phyloP scores from a whole-genome alignment of 2,329 filamentous ascomycete genomes.

The Diplocarpon rosae region DNA sequence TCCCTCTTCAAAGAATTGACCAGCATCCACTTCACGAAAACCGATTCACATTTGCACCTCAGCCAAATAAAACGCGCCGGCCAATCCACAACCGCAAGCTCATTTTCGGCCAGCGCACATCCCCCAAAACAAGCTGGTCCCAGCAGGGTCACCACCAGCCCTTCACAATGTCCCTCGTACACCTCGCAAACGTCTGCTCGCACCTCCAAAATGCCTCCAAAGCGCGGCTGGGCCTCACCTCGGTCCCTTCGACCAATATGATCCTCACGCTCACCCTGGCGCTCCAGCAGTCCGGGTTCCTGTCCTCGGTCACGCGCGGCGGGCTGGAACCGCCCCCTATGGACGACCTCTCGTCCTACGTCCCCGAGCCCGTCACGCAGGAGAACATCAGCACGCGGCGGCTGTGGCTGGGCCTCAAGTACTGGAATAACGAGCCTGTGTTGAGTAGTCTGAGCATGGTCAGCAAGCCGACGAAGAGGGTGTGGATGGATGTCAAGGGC shows the following conservation, averaged over 20 bases:
- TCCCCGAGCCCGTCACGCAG: slow-evolving; percentile 41
- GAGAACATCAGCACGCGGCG: slow-evolving; percentile 50
- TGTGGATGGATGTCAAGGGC: slow-evolving; percentile 48
- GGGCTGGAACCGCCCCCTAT: slow-evolving; percentile 44
- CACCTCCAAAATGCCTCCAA: slow-evolving; percentile 65
- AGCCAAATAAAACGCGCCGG: too few relatives aligned
- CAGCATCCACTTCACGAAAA: too few relatives aligned
- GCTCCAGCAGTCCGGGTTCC: slow-evolving; percentile 58
- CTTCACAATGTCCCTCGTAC: slow-evolving; percentile 54
- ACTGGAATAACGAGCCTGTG: slow-evolving; percentile 61
- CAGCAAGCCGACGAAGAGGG: slow-evolving; percentile 56
- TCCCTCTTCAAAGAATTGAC: too few relatives aligned
- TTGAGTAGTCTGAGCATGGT: slow-evolving; percentile 51
- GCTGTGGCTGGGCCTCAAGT: slow-evolving; percentile 64
- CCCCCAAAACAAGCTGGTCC: not conserved
- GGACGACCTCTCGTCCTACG: slow-evolving; percentile 35
- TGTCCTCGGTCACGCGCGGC: slow-evolving; percentile 55
- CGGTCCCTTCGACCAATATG: slow-evolving; percentile 55
- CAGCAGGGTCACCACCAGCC: not conserved
- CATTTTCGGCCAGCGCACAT: not conserved
- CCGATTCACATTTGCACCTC: too few relatives aligned
- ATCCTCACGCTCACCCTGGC: slow-evolving; percentile 52
- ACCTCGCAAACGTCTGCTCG: slow-evolving; percentile 59
- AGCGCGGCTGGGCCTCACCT: slow-evolving; percentile 57
- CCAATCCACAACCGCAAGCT: too few relatives aligned